phyloP scores from a whole-genome alignment of 495 filamentous ascomycete species.

The Friedmanniomyces simplex region DNA sequence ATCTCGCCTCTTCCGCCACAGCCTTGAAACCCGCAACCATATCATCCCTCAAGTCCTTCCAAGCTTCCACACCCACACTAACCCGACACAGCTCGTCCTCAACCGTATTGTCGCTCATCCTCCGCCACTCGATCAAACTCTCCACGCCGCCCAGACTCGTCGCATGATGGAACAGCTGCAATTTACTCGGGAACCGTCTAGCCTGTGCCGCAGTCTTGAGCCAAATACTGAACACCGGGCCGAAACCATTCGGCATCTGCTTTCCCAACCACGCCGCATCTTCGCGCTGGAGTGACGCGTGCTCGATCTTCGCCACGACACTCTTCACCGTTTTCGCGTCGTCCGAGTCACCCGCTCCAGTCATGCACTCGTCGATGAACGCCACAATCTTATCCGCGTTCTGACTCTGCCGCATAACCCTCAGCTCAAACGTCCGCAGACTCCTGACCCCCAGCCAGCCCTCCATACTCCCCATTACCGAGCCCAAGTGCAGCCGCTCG shows the following conservation, averaged over 20 bases:
- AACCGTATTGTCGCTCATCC: constrained; percentile 68
- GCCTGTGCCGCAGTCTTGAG: constrained; percentile 53
- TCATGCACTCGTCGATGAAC: constrained; percentile 52
- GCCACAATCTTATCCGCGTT: constrained; percentile 57
- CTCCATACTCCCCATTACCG: constrained; percentile 83
- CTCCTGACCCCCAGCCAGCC: constrained; percentile 84
- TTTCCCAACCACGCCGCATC: constrained; percentile 59
- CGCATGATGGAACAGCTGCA: constrained; percentile 83
- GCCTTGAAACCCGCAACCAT: constrained; percentile 57
- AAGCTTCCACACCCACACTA: constrained; percentile 77
- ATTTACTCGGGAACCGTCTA: constrained; percentile 58
- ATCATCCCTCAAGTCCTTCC: constrained; percentile 75
- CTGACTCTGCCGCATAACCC: constrained; percentile 62
- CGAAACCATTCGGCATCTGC: constrained; percentile 90
- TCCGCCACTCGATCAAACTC: constrained; percentile 80
- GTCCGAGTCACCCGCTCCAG: constrained; percentile 23
- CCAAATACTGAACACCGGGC: constrained; percentile 72
- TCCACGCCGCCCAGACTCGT: constrained; percentile 91
- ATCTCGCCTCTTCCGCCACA: constrained; percentile 32
- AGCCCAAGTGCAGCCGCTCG: constrained; percentile 67
- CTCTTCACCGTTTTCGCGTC: constrained; percentile 36
- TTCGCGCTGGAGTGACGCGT: constrained; percentile 50
- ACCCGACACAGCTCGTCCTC: constrained; percentile 67
- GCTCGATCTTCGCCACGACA: constrained; percentile 52
- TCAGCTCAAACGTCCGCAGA: constrained; percentile 73